A percentile compares a stretch with the other conserved stretches of the same genome.
Evolutionary conservation across 306 rosid genomes (phyloP).

Genomic region (Ormosia emarginata): DNA sequence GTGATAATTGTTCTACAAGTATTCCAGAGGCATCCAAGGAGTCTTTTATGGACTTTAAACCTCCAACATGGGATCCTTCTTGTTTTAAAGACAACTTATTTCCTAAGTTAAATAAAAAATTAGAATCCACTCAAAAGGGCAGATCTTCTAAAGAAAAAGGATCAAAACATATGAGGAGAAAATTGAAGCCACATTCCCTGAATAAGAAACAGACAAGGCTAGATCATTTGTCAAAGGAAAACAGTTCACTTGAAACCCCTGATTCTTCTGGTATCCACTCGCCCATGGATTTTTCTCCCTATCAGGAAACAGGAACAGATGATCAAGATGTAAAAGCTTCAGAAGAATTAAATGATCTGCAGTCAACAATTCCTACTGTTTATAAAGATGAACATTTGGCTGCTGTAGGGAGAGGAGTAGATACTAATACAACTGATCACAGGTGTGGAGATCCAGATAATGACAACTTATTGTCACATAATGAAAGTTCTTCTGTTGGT

Average conservation of each 20-base stretch:
- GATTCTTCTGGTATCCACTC: constrained; percentile 59
- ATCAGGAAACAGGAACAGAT: constrained; percentile 47
- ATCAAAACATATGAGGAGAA: constrained; percentile 48
- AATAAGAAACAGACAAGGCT: constrained; percentile 39
- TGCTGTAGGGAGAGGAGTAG: constrained; percentile 23
- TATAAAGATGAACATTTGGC: constrained; percentile 33
- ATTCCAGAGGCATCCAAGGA: constrained; percentile 36
- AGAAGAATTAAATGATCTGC: constrained; percentile 23
- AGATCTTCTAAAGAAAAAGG: constrained; percentile 55
- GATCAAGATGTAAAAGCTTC: constrained; percentile 42
- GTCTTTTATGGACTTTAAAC: constrained; percentile 44
- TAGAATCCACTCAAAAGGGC: constrained; percentile 36
- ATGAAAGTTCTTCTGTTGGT: constrained; percentile 19
- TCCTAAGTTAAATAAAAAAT: constrained; percentile 38
- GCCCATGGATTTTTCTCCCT: constrained; percentile 95
- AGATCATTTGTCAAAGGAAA: constrained; percentile 45
- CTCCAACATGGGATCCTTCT: constrained; percentile 62
- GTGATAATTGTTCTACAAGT: constrained; percentile 22
- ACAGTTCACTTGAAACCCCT: constrained; percentile 38
- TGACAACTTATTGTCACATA: neutral
- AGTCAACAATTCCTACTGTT: constrained; percentile 34
- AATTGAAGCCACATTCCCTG: constrained; percentile 39
- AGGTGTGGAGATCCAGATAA: constrained; percentile 22
- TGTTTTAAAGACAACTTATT: constrained; percentile 64
- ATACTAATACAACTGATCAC: constrained; percentile 20